These are phyloP conservation scores for Populus ilicifolia DNA, from an alignment of 345 rosid genomes.

Conservation along the genomic window DNA sequence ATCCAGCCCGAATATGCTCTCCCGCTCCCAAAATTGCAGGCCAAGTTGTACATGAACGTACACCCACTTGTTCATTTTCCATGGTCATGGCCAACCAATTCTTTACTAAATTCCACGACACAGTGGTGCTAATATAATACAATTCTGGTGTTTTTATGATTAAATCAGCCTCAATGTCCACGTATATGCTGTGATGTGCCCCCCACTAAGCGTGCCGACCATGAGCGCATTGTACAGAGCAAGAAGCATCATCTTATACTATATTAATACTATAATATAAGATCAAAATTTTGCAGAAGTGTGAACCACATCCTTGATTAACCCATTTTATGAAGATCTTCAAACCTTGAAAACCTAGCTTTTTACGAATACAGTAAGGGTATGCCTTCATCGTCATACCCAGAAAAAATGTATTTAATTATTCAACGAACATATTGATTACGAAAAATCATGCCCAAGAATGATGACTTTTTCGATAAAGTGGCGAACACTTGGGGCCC, in stretches of 20 bases:
- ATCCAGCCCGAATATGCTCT: not conserved
- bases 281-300: too few species aligned
- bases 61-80: not conserved
- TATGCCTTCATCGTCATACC: not conserved
- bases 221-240: not conserved
- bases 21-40: not conserved
- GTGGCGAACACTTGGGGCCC: conserved; percentile 6
- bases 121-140: not conserved
- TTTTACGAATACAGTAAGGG: too few species aligned
- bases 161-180: not conserved
- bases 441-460: not conserved
- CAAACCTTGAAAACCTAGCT: not conserved
- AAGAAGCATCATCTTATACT: not conserved
- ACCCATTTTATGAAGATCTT: too few species aligned
- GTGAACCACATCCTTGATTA: not conserved
- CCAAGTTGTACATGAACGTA: not conserved
- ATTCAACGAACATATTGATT: not conserved
- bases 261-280: too few species aligned
- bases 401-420: not conserved
- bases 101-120: not conserved
- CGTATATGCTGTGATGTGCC: not conserved
- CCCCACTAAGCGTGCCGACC: not conserved
- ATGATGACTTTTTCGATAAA: conserved; percentile 5
- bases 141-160: not conserved
- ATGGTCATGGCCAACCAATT: not conserved